Evolutionary conservation across 2,329 filamentous ascomycete species (phyloP).

Genomic region (Cadophora sp.): DNA sequence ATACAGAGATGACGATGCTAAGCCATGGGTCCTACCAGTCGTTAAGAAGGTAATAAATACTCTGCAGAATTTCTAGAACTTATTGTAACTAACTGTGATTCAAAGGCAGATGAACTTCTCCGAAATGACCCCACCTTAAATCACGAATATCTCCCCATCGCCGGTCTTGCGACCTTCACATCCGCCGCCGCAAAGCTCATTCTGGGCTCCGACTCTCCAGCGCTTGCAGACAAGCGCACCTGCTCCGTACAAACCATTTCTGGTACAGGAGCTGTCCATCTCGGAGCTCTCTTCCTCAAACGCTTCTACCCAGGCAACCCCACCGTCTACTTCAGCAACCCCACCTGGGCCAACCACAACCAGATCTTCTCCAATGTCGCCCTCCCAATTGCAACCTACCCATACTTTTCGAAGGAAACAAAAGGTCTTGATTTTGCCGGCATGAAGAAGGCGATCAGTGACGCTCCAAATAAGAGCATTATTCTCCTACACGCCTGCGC

Average conservation of each 20-base stretch:
- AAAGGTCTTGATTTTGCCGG: constrained; percentile 92
- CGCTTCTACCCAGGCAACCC: constrained; percentile 84
- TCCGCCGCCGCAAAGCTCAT: constrained; percentile 90
- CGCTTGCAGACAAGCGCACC: constrained; percentile 81
- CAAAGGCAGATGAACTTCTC: constrained; percentile 89
- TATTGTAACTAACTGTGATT: constrained; percentile 28
- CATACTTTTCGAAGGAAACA: constrained; percentile 90
- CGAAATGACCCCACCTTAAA: constrained; percentile 89
- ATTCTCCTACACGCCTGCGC: constrained; percentile 94
- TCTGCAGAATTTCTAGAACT: background rate
- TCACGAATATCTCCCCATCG: constrained; percentile 98
- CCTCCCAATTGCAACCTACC: constrained; percentile 81
- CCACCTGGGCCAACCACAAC: constrained; percentile 98
- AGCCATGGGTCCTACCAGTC: constrained; percentile 96
- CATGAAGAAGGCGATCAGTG: constrained; percentile 75
- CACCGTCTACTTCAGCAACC: constrained; percentile 88
- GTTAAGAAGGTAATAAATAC: constrained; percentile 82
- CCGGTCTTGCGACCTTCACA: constrained; percentile 85
- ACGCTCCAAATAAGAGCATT: constrained; percentile 80
- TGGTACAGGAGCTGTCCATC: constrained; percentile 92
- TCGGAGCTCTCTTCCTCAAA: constrained; percentile 91
- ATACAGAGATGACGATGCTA: constrained; percentile 92
- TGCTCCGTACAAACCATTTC: constrained; percentile 93
- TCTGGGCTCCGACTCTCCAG: constrained; percentile 79
- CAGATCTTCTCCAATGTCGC: constrained; percentile 96